Evolutionary conservation across 2,329 filamentous ascomycete species (phyloP).

Genomic region (Fusarium albosuccineum): DNA sequence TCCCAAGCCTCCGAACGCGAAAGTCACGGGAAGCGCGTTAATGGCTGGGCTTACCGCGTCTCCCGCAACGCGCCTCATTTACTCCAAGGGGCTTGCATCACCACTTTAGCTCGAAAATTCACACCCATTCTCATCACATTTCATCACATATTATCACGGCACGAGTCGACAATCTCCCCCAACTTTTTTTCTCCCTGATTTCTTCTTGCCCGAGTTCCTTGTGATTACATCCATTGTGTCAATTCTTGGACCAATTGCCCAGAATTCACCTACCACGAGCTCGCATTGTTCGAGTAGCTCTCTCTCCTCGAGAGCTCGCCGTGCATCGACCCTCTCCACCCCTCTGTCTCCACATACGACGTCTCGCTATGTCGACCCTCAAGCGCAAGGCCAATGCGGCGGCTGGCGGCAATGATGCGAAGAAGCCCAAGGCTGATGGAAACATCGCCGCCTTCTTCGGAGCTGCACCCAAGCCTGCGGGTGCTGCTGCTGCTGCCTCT

Average conservation of each 20-base stretch:
- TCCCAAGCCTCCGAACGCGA: conserved; percentile 34
- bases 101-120: conserved; percentile 31
- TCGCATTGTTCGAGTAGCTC: conserved; percentile 27
- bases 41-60: conserved; percentile 40
- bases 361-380: conserved; percentile 63
- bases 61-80: conserved; percentile 33
- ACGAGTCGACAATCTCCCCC: neutral
- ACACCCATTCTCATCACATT: conserved; percentile 21
- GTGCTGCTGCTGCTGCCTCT: conserved; percentile 49
- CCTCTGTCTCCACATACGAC: conserved; percentile 35
- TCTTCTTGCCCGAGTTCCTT: neutral
- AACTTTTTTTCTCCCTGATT: neutral
- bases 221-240: neutral
- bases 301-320: conserved; percentile 28
- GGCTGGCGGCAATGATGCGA: conserved; percentile 63
- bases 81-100: conserved; percentile 35
- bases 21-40: conserved; percentile 42
- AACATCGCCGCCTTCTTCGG: conserved; percentile 94
- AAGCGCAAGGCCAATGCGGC: conserved; percentile 75
- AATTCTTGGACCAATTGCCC: conserved; percentile 13
- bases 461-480: conserved; percentile 67
- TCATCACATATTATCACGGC: conserved; percentile 12
- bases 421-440: conserved; percentile 80
- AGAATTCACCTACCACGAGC: conserved; percentile 33
- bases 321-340: conserved; percentile 35